Percentiles rank a stretch among this genome's conserved stretches.
phyloP scores from a whole-genome alignment of 2,329 filamentous ascomycete genomes.

The Exophiala oligosperma region DNA sequence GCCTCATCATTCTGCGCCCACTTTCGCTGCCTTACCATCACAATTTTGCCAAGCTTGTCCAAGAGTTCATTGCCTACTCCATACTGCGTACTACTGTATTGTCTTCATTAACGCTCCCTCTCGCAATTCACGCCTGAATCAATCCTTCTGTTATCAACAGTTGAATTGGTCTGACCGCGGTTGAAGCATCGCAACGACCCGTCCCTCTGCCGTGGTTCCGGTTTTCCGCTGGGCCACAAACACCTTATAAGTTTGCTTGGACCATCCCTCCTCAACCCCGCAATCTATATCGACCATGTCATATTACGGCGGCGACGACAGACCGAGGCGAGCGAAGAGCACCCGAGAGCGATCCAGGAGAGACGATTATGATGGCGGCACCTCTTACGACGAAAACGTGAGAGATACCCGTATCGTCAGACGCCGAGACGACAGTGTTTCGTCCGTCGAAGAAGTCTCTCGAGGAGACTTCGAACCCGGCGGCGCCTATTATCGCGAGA shows the following conservation, averaged over 20 bases:
- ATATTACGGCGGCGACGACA: constrained; percentile 56
- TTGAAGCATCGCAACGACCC: constrained; percentile 19
- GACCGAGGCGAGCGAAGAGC: constrained; percentile 48
- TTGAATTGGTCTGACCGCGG: constrained; percentile 4
- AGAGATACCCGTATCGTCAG: constrained; percentile 28
- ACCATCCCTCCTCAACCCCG: constrained; percentile 8
- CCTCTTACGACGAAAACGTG: constrained; percentile 25
- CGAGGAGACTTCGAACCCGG: constrained; percentile 77
- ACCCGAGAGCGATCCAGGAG: constrained; percentile 23
- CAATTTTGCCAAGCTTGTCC: constrained; percentile 14
- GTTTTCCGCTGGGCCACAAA: constrained; percentile 19
- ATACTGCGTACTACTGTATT: not conserved
- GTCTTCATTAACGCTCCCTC: constrained; percentile 4
- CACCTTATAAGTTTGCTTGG: constrained; percentile 13
- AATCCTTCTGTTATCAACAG: not conserved
- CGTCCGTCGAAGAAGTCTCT: constrained; percentile 77
- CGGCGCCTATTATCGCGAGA: constrained; percentile 34
- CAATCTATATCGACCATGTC: constrained; percentile 23
- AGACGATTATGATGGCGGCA: constrained; percentile 28
- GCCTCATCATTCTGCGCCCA: constrained; percentile 1
- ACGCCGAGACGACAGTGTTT: constrained; percentile 69
- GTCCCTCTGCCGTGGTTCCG: constrained; percentile 24
- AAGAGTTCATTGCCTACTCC: constrained; percentile 4
- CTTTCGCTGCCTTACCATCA: constrained; percentile 8
- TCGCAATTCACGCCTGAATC: not conserved